Base-by-base conservation (phyloP, 1,139 yeast species). In the Saccharomyces hybrid region DNA sequence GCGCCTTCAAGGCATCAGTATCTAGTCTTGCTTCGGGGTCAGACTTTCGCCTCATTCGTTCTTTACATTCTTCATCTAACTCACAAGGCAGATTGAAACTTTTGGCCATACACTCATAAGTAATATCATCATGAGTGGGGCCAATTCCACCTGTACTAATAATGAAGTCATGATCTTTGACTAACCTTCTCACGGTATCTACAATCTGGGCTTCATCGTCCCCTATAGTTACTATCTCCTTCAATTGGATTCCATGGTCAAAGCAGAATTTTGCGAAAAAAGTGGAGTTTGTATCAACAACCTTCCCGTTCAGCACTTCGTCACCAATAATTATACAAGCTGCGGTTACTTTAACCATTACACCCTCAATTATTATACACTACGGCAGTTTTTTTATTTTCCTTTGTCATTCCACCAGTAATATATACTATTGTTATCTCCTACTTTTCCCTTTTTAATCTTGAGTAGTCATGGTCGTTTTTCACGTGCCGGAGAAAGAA, bases 111-210 rank as follows among this genome's bases (percentile, higher is more conserved):
- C 86, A 78, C 52, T 82, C 82, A 68, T 89, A 88, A 0, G 96
- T 88, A 56, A 88, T 84, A 67, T 88, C 97, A 66, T 88, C 96
- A 64, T 88, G 96, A 0, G 96, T 89, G 2, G 95, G 88, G 0
- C 97, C 97, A 58, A 89, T 86, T 0, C 88, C 77, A 7, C 97
- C 96, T 16, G 89, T 81, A 0, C 96, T 88, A 16, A 88, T 78
- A 4, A 88, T 78, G 54, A 88, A 78, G 64, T 87, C 93, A 61
- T 83, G 83, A 50, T 78, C 73, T 21, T 74, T 66, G 31, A 78
- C 71, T 56, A 87, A 72, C 5, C 75, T 67, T 34, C 70, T 69
- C 31, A 87, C 71, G 1, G 85, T 78, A 11, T 76, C 76, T 2
- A 77, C 72, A 51, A 89, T 88, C 58, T 86, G 95, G 1, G 71